phyloP scores from a whole-genome alignment of 768 basidiomycete genomes.

The Russula griseocarnosa region DNA sequence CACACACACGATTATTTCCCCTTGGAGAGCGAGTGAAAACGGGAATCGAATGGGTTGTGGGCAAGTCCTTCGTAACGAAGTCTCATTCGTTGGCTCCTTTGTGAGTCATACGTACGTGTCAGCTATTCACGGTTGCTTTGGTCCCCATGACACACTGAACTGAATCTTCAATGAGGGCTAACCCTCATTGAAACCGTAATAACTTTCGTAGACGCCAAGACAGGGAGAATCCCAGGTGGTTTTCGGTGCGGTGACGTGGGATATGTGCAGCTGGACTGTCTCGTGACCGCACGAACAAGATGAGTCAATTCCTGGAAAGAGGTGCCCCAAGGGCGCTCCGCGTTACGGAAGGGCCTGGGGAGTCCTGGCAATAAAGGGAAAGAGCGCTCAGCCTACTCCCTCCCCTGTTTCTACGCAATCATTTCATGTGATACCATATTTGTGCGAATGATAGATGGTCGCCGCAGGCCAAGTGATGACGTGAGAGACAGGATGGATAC shows the following conservation, averaged over 20 bases:
- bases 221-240: neutral
- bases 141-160: neutral
- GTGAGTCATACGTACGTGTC: neutral
- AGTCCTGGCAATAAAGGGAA: neutral
- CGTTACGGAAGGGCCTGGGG: neutral
- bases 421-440: neutral
- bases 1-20: neutral
- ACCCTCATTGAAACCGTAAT: neutral
- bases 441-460: neutral
- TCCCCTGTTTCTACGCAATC: neutral
- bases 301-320: neutral
- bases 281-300: slow-evolving; percentile 11
- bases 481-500: slow-evolving; percentile 23
- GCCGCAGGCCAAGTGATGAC: neutral
- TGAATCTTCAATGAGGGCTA: neutral
- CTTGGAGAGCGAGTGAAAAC: neutral
- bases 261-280: neutral
- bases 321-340: slow-evolving; percentile 18
- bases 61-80: too few relatives aligned
- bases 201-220: neutral
- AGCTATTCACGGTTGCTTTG: neutral
- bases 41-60: neutral
- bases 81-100: neutral
- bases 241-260: neutral
- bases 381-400: neutral